Base-by-base conservation (phyloP, 2,329 filamentous ascomycete species). In the Penicillium occitanis region DNA sequence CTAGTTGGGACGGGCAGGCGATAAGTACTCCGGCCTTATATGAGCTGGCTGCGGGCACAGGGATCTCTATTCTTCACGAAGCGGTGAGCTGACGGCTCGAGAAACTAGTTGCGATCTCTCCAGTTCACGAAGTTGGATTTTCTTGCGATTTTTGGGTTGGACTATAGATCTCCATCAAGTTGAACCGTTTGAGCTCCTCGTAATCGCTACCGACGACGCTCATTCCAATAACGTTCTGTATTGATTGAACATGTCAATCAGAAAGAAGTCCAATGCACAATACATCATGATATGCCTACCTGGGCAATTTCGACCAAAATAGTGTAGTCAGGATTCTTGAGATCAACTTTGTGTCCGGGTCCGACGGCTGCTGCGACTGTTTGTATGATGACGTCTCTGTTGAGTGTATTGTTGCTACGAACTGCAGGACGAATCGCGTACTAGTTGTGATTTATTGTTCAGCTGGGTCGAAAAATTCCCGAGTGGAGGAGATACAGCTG, bases 371-470 rank as follows among this genome's bases (percentile, higher is more conserved):
- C 78, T 35, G 87, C 87, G 17, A 90, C 82, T 48, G 80, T 83
- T 70, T 85, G 84, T 75, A 89, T 89, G 50, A 89, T 76, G n/a
- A 73, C 72, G 69, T 88, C 85, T 69, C 87, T 80, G 48, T 80
- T 82, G 70, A 88, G 80, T 62, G 83, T 81, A 64, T 82, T 83
- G 73, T 89, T 86, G 70, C 87, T 87, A 58, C 87, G 83, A 59
- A 88, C 82, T 2, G 83, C 86, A 37, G 87, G 84, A 13, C 87
- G 83, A 68, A 90, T 89, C 5, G 87, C 87, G 70, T 87, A 90
- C 85, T 88, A 75, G 63, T 11, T 14, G 53, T 22, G 11, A 37
- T 14, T 37, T 22, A 57, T 37, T 13, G 6, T 37, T 40, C 33
- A 57, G 33, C 33, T n/a, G 7, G 53, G n/a, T 17, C 33, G 17